Evolutionary conservation across 345 rosid species (phyloP), one percentile per base, ranked within the genome.

Genomic region (Luvunga scandens): DNA sequence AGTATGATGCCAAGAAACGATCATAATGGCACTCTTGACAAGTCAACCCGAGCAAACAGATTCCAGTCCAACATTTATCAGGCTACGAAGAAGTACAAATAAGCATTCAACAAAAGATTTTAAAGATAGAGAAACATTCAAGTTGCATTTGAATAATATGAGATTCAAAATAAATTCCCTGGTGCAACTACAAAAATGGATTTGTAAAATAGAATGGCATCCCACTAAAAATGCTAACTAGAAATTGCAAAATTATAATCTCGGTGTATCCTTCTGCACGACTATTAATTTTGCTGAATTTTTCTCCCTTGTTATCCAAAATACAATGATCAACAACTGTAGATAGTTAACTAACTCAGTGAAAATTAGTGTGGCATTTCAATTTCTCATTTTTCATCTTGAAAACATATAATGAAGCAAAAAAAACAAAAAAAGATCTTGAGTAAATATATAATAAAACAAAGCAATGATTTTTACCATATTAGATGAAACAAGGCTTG

Each of bases 31-130:
- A 96, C 79, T 90, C 92, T 84, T 84, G 87, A 82, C 90, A 91
- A 75, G 95, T 90, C 77, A 94, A 80, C 71, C 97, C 98, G 24
- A 96, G 80, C 82, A 96, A 85, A 83, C 87, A 84, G 59, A 92
- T 87, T 75, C 97, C 98, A 18, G 86, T 90, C 93, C 94, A 89
- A 72, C 97, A 89, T 82, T 89, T 91, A 88, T 92, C 94, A 88
- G 95, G 90, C 99, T 95, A 83, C 1, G 88, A 27, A 77, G 83
- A 31, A 53, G 78, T 71, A 64, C 25, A 57, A 68, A 42, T 56
- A 71, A 75, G 70, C 25, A 34, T 61, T 73, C 55, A 34, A 31
- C 61, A 66, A 4, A 70, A 22, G 19, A 31, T 74, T 74, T 60
- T 61, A 38, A 80, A 66, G 25, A 53, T 6, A 64, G 6, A 5